Evolutionary conservation across 768 basidiomycete species (phyloP).

Genomic region (Baorangia bicolor): DNA sequence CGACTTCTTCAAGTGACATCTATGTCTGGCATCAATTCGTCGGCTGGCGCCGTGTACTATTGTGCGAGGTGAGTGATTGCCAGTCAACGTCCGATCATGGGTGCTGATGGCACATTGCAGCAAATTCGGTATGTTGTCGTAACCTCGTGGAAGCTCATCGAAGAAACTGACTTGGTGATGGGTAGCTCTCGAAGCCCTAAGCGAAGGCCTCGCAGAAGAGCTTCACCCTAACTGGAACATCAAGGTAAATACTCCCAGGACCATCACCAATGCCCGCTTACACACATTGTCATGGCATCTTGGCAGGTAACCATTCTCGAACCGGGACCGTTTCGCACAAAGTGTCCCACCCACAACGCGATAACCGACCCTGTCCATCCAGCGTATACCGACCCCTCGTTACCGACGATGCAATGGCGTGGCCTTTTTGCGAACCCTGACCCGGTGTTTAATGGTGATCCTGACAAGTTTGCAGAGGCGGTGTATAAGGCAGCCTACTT

Average conservation of each 20-base stretch:
- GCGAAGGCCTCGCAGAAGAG: conserved; percentile 13
- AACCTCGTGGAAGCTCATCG: background rate
- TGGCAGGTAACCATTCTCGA: conserved; percentile 4
- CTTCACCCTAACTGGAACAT: conserved; percentile 24
- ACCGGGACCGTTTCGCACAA: no score
- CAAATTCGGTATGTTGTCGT: conserved; percentile 13
- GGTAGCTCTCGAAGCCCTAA: conserved; percentile 15
- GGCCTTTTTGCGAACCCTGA: background rate
- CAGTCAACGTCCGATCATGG: background rate
- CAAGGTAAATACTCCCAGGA: conserved; percentile 4
- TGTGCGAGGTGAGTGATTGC: conserved; percentile 17
- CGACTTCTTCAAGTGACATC: conserved; percentile 39
- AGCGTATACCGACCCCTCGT: conserved; percentile 9
- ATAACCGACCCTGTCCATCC: conserved; percentile 7
- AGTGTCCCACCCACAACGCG: background rate
- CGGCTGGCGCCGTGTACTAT: conserved; percentile 17
- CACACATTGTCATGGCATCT: background rate
- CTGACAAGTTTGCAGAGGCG: conserved; percentile 13
- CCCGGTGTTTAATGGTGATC: conserved; percentile 9
- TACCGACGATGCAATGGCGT: background rate
- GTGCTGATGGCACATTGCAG: conserved; percentile 2
- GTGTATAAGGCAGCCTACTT: conserved; percentile 6
- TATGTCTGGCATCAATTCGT: conserved; percentile 25
- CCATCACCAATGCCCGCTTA: background rate
- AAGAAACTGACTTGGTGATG: background rate